Evolutionary conservation across 306 rosid genomes (phyloP), one percentile per base, ranked within the genome.

Genomic region (Morella rubra): DNA sequence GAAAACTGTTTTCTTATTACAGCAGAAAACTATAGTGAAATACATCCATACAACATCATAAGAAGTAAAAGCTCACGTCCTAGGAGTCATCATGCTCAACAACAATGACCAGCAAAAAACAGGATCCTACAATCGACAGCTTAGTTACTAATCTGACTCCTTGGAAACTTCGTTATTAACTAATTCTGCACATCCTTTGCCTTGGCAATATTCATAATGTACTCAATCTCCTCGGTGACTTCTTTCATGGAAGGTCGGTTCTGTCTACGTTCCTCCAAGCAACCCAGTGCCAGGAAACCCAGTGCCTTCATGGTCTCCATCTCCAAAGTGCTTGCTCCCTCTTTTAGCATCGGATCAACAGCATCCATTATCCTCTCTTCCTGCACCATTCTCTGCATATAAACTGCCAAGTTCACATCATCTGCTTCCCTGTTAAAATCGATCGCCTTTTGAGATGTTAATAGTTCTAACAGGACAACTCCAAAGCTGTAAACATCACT

Each of bases 221-320:
- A 93, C 62, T 86, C 88, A 44, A 93, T 88, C 90, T 91, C 97
- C 81, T 87, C 96, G 0, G 79, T 46, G 0, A 91, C 91, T 81
- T 91, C 96, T 77, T 87, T 93, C 97, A 90, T 93, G 0, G 93
- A 93, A 80, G 97, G 98, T 4, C 93, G 84, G 19, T 89, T 89
- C 87, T 91, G 98, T 79, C 98, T 83, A 14, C 84, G 80, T 58
- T 89, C 93, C 79, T 93, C 97, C 86, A 93, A 87, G 80, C 97
- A 93, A 8, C 92, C 89, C 76, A 91, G 51, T 2, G 97, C 98
- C 72, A 91, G 73, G 83, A 88, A 86, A 1, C 87, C 93, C 79
- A 93, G 27, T 0, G 97, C 97, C 89, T 88, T 91, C 93, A 89
- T 91, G 0, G 96, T 88, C 32, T 93, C 98, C 53, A 88, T 18